Base-by-base conservation (phyloP, 176 grass and related monocot genomes). In the Triticum dicoccoides region DNA sequence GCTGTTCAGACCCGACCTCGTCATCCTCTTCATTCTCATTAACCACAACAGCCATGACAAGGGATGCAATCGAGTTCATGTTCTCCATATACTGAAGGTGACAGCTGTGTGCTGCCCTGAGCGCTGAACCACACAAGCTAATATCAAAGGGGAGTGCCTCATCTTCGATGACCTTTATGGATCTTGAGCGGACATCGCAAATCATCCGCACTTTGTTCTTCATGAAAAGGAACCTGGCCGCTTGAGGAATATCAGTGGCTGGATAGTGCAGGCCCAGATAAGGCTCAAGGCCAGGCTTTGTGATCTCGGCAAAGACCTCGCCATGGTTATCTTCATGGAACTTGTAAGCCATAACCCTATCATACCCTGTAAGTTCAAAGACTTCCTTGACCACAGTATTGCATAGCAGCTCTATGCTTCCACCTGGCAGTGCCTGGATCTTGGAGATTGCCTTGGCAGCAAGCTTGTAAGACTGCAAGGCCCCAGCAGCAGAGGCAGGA, bases 51-150 rank as follows among this genome's bases (percentile, higher is more conserved):
- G 91, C 93, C 96, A 98, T 98, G 38, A 94, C 93, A 21, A 98
- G 91, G 9, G 96, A 98, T 27, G 96, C 96, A 41, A 98, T 92
- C 0, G 96, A 94, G 64, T 92, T 98, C 96, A 98, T 98, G 90
- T 96, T 98, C 82, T 94, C 90, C 96, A 98, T 98, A 65, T 98
- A 98, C 84, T 96, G 93, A 75, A 94, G 89, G 77, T 98, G 96
- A 78, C 96, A 98, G 78, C 87, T 92, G 62, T 98, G 96, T 27
- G 93, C 90, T 42, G 93, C 93, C 58, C 96, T 88, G 29, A 98
- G 88, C 71, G 86, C 89, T 49, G 96, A 98, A 58, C 96, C 96
- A 34, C 96, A 98, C 65, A 98, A 85, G 68, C 86, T 95, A 80
- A 98, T 84, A 54, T 96, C 88, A 54, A 95, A 87, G 25, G 88